Evolutionary conservation across 176 grass and related monocot genomes (phyloP).

Genomic region (Hyparrhenia diplandra): DNA sequence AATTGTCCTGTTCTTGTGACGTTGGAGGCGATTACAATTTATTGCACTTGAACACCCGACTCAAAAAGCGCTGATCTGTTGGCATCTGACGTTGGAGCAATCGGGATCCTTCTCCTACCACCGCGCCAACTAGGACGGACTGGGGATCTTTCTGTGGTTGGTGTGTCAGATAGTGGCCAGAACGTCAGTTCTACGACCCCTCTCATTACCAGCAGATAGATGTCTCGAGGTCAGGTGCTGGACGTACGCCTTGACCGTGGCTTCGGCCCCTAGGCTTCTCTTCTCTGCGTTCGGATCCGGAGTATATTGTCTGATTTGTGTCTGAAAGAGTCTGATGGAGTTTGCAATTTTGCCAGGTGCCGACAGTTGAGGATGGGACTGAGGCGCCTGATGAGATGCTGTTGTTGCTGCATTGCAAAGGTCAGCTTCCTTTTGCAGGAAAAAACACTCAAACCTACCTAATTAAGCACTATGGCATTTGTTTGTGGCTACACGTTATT

Average conservation of each 20-base stretch:
- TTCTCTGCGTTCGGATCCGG: not conserved
- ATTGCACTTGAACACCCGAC: not conserved
- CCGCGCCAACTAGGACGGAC: not conserved
- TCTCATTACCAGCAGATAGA: not conserved
- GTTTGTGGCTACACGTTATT: not conserved
- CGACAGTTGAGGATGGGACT: not conserved
- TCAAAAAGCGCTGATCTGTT: not conserved
- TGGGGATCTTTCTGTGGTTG: not conserved
- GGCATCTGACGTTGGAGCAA: not conserved
- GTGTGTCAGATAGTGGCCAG: not conserved
- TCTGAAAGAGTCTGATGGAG: not conserved
- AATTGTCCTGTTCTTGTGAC: not conserved
- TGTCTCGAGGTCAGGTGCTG: not conserved
- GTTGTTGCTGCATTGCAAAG: constrained; percentile 31
- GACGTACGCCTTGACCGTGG: not conserved
- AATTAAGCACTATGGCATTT: not conserved
- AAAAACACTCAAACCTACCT: not conserved
- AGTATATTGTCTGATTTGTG: not conserved
- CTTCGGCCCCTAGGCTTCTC: not conserved
- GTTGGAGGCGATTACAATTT: not conserved
- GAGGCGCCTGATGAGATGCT: constrained; percentile 20
- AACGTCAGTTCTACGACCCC: not conserved
- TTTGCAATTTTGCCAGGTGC: not conserved
- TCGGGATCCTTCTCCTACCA: not conserved
- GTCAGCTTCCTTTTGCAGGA: constrained; percentile 7